These are phyloP conservation scores for Cyberlindnera samutprakarnensis DNA, from an alignment of 805 yeast genomes.

Conservation along the genomic window DNA sequence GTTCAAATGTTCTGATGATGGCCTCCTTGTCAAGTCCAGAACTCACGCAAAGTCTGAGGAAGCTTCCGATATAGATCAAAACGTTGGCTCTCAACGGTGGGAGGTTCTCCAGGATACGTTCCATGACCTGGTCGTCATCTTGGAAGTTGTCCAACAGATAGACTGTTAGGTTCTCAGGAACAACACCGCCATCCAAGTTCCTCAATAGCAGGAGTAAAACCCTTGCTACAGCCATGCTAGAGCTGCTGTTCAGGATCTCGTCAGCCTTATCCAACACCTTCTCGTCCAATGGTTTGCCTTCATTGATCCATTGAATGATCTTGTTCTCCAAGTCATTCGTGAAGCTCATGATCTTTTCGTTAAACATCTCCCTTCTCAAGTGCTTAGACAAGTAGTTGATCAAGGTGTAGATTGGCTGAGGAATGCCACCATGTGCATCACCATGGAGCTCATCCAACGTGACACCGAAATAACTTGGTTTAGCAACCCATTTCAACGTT, in stretches of 20 bases:
- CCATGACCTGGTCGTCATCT: slow-evolving; percentile 23
- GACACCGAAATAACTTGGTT: slow-evolving; percentile 24
- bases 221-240: slow-evolving; percentile 20
- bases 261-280: slow-evolving; percentile 14
- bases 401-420: slow-evolving; percentile 24
- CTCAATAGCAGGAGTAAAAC: slow-evolving; percentile 25
- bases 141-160: slow-evolving; percentile 18
- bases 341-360: slow-evolving; percentile 13
- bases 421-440: slow-evolving; percentile 23
- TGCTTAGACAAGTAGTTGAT: slow-evolving; percentile 23
- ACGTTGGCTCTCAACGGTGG: slow-evolving; percentile 36
- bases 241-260: slow-evolving; percentile 12
- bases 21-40: slow-evolving; percentile 18
- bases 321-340: slow-evolving; percentile 18
- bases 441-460: slow-evolving; percentile 23
- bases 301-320: slow-evolving; percentile 16
- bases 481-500: slow-evolving; percentile 20
- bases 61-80: slow-evolving; percentile 31
- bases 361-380: slow-evolving; percentile 21
- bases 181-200: slow-evolving; percentile 33
- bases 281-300: slow-evolving; percentile 14
- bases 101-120: slow-evolving; percentile 29
- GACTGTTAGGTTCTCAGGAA: slow-evolving; percentile 26
- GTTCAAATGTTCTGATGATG: slow-evolving; percentile 23
- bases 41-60: slow-evolving; percentile 27